phyloP scores from a whole-genome alignment of 1,139 yeast species.

The Geotrichum cucujoidarum region DNA sequence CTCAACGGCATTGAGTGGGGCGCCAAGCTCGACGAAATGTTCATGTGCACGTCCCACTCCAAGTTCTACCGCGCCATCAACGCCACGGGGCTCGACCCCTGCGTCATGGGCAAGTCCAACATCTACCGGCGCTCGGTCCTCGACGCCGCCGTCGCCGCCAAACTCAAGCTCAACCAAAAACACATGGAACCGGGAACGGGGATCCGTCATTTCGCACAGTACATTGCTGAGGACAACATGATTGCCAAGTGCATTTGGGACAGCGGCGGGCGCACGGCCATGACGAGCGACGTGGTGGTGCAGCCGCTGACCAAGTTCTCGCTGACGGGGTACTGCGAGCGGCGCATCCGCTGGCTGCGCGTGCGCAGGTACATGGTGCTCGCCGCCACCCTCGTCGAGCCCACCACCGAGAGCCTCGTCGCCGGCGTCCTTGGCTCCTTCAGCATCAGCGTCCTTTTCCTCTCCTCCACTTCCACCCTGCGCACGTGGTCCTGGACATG shows the following conservation, averaged over 20 bases:
- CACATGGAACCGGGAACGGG: slow-evolving; percentile 40
- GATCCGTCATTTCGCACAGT: slow-evolving; percentile 65
- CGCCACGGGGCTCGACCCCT: slow-evolving; percentile 73
- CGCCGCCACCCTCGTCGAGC: slow-evolving; percentile 79
- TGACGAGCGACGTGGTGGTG: slow-evolving; percentile 72
- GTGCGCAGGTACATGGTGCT: slow-evolving; percentile 88
- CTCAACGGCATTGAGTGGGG: slow-evolving; percentile 43
- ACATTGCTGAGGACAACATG: slow-evolving; percentile 92
- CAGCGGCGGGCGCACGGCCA: slow-evolving; percentile 64
- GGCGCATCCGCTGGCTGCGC: slow-evolving; percentile 80
- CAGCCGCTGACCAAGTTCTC: slow-evolving; percentile 62
- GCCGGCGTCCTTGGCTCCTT: slow-evolving; percentile 61
- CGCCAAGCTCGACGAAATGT: slow-evolving; percentile 80
- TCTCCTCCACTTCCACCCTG: slow-evolving; percentile 13
- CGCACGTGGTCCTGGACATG: slow-evolving; percentile 37
- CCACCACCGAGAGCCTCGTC: slow-evolving; percentile 73
- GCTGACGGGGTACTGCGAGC: slow-evolving; percentile 51
- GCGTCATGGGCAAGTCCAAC: slow-evolving; percentile 91
- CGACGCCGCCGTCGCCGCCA: slow-evolving; percentile 52
- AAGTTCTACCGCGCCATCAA: slow-evolving; percentile 79
- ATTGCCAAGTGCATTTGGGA: slow-evolving; percentile 85
- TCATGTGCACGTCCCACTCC: slow-evolving; percentile 74
- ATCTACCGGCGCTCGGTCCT: slow-evolving; percentile 65
- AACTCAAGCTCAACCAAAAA: slow-evolving; percentile 1
- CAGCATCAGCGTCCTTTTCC: slow-evolving; percentile 49